These are phyloP conservation scores for Psidium guajava DNA, from an alignment of 345 rosid genomes.

Conservation along the genomic window DNA sequence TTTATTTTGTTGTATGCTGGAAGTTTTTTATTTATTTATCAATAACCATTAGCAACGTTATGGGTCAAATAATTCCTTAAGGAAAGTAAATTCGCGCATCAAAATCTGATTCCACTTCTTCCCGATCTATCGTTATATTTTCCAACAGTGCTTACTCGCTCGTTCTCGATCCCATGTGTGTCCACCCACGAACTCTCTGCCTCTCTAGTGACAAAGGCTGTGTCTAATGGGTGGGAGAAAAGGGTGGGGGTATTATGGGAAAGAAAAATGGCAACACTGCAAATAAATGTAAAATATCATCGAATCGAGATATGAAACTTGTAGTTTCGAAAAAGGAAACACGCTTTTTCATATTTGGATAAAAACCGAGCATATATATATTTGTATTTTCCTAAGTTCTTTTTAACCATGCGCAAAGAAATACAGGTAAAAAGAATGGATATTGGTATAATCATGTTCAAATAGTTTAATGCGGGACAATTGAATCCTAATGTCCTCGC, in stretches of 20 bases:
- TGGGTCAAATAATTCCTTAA: no score
- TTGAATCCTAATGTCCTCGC: not conserved
- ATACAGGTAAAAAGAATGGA: not conserved
- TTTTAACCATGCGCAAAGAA: not conserved
- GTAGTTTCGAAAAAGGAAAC: not conserved
- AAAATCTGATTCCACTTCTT: no score
- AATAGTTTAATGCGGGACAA: not conserved
- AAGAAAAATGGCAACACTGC: not conserved
- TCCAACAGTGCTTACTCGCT: no score
- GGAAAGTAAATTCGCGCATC: no score
- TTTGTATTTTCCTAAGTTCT: not conserved
- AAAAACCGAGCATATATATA: not conserved
- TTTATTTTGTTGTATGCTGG: no score
- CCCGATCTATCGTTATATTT: no score
- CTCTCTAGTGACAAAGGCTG: not conserved
- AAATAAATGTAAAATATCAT: not conserved
- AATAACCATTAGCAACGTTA: no score
- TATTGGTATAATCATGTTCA: no score
- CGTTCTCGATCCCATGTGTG: not conserved
- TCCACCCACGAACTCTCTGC: not conserved
- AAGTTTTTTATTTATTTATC: no score
- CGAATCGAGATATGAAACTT: not conserved
- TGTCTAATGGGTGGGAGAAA: not conserved
- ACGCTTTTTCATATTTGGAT: not conserved
- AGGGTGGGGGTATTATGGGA: not conserved